phyloP scores from a whole-genome alignment of 345 rosid genomes.

The Theobroma cacao region DNA sequence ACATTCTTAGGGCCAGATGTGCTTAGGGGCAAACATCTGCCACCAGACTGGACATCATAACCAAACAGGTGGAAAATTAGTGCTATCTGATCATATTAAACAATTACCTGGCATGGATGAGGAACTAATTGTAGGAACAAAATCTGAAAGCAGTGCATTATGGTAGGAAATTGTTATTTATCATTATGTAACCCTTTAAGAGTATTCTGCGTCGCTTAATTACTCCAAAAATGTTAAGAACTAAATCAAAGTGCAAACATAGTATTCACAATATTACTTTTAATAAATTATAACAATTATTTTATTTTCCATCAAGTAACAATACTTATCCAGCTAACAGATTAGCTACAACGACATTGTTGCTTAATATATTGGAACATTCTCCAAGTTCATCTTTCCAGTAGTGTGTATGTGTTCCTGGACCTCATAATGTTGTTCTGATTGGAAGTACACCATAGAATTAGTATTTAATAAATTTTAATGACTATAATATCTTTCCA shows the following conservation, averaged over 20 bases:
- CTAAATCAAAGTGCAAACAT: neutral
- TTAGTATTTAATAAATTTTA: neutral
- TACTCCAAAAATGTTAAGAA: neutral
- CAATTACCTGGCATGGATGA: neutral
- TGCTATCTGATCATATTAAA: neutral
- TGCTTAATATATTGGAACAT: neutral
- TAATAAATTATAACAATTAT: neutral
- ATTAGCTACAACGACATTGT: too few species aligned
- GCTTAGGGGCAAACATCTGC: neutral
- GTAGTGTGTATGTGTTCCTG: neutral
- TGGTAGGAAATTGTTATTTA: neutral
- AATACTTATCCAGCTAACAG: neutral
- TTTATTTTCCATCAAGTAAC: neutral
- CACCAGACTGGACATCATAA: neutral
- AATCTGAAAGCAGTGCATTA: neutral
- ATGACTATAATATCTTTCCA: neutral
- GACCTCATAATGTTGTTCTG: neutral
- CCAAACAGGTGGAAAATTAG: neutral
- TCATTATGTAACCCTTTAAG: neutral
- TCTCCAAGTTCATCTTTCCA: neutral
- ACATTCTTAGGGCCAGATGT: neutral
- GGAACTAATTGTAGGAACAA: neutral
- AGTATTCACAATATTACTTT: too few species aligned
- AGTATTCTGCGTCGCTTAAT: neutral
- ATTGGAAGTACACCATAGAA: neutral